These are phyloP conservation scores for Diaporthe sp. DNA, from an alignment of 2,329 filamentous ascomycete species.

Conservation along the genomic window DNA sequence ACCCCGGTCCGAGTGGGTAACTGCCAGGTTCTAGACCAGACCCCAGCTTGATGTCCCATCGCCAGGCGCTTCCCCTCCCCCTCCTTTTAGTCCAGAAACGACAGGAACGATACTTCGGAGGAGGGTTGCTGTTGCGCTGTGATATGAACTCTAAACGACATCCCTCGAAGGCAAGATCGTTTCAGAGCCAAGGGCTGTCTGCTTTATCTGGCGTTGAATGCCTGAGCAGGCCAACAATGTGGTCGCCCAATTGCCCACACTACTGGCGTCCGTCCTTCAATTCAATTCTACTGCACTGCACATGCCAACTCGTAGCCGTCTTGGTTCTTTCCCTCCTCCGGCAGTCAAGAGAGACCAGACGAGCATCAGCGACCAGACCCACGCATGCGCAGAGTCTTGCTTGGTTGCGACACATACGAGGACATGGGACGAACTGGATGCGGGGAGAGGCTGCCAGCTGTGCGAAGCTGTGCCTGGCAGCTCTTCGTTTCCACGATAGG, in stretches of 20 bases:
- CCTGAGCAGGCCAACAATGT: background rate
- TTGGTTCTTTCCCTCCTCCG: background rate
- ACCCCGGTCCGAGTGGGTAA: background rate
- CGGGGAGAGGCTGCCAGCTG: background rate
- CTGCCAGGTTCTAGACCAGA: background rate
- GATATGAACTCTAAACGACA: background rate
- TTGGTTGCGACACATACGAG: background rate
- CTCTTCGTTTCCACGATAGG: background rate
- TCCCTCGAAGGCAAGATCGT: background rate
- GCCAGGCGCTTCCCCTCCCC: background rate
- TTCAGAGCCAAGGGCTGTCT: background rate
- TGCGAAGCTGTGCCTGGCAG: background rate
- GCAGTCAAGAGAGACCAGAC: no score
- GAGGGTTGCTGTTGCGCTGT: background rate
- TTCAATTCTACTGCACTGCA: no score
- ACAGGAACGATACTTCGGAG: background rate
- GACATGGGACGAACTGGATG: background rate
- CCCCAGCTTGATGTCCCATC: background rate
- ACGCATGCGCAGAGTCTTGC: background rate
- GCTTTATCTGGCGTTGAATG: background rate
- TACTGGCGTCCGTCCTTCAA: background rate
- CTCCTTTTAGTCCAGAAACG: background rate
- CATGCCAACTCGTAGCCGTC: background rate
- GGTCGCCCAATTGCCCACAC: background rate
- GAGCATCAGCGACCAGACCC: no score